A percentile compares a stretch with the other conserved stretches of the same genome.
These are phyloP conservation scores for Andrographis paniculata DNA, from an alignment of 305 asterid species.

Conservation along the genomic window DNA sequence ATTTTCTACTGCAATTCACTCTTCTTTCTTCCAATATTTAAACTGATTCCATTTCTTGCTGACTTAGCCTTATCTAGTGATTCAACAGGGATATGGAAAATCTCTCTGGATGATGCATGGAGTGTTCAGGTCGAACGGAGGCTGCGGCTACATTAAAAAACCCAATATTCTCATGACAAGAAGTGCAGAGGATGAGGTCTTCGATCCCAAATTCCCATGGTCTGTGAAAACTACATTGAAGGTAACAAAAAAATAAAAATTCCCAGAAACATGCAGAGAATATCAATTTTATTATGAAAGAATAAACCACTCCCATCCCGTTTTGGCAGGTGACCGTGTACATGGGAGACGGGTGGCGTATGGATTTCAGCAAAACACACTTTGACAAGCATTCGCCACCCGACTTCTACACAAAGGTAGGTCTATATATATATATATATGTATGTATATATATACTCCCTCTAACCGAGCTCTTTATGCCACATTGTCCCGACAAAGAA, in stretches of 20 bases:
- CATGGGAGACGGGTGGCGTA: conserved; percentile 98
- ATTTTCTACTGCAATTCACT: too few relatives aligned
- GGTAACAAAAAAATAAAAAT: conserved; percentile 33
- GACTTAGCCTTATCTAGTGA: conserved; percentile 5
- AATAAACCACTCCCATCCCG: too few relatives aligned
- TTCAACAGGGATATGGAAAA: conserved; percentile 82
- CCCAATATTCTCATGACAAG: conserved; percentile 63
- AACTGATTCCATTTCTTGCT: neutral
- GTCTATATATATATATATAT: conserved; percentile 9
- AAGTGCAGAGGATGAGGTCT: conserved; percentile 40
- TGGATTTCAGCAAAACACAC: conserved; percentile 92
- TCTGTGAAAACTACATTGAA: conserved; percentile 65
- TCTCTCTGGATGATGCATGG: conserved; percentile 98
- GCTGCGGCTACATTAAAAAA: conserved; percentile 53
- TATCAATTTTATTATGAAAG: too few relatives aligned
- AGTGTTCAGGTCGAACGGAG: conserved; percentile 46
- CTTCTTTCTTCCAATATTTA: too few relatives aligned
- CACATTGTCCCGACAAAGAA: too few relatives aligned
- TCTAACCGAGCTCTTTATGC: neutral
- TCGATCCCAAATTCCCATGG: conserved; percentile 70
- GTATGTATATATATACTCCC: neutral
- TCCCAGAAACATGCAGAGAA: too few relatives aligned
- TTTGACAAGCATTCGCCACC: conserved; percentile 94
- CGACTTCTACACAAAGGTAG: conserved; percentile 90
- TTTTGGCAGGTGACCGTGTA: conserved; percentile 58